Evolutionary conservation across 2,329 filamentous ascomycete species (phyloP), one percentile per base, ranked within the genome.

Genomic region (Sporothrix dimorphospora): DNA sequence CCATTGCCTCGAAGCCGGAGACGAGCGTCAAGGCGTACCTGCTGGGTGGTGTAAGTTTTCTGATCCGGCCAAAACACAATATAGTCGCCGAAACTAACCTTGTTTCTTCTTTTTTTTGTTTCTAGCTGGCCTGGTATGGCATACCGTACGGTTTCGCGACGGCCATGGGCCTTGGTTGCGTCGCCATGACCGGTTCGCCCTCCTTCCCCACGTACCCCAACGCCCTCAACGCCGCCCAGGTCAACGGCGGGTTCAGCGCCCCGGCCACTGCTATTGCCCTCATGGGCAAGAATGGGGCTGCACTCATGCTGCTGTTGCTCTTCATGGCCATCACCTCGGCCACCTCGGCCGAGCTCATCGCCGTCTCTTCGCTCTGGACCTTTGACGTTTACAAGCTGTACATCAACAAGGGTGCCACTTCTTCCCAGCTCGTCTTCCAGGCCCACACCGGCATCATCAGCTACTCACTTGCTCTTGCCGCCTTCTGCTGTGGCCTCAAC

Each of bases 291-390:
- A 79, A 79, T n/a, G 81, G 80, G 1, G 79, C 80, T 0, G 79
- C 76, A 1, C 75, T 80, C 12, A 75, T 82, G 75, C 76, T 82
- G 14, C 75, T 85, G 4, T 78, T 84, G 19, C 79, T 85, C 0
- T 85, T 85, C 78, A 85, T 85, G 83, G 82, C 83, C 4, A 82
- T 84, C 6, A 85, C 84, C 0, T 80, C 78, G 4, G 81, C 81
- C 0, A 83, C 83, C 59, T 81, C 74, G 1, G 82, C 83, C 0
- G 82, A 85, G 71, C 79, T 84, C 5, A 84, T 85, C 19, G 82
- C 79, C 3, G 79, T 81, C 3, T 80, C 80, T 1, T 79, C 80
- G 4, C 72, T 83, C 2, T 75, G 81, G 38, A 81, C 81, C 0
- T 83, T 82, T 73, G 81, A 83, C 66, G 74, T 83, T 21, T 83